Evolutionary conservation across 2,329 filamentous ascomycete genomes (phyloP), one percentile per base, ranked within the genome.

Genomic region (Fusarium algeriense): DNA sequence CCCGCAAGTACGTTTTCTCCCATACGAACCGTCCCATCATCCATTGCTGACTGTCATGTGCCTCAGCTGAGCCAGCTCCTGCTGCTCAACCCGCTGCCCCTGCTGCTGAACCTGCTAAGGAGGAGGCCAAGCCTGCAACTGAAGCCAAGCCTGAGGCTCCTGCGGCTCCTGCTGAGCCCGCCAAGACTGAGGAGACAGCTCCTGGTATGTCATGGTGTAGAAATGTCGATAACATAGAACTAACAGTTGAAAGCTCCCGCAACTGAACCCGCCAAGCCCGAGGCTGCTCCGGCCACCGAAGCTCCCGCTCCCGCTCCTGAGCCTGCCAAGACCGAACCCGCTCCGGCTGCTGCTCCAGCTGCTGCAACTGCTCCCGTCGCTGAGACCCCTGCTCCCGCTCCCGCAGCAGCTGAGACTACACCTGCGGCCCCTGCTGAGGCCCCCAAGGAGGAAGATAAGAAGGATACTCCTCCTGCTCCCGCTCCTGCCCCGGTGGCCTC

Each of bases 1-100:
- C 77, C 78, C 9, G 77, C 76, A 48, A 71, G 78, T 80, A 76
- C 53, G 78, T 78, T 61, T 61, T 28, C 56, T 62, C 28, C 14
- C 20, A 67, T 58, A 9, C 43, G 40, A 41, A 45, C 54, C 45
- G 8, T 37, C 34, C 10, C 45, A 48, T 23, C 10, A 9, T 9
- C 13, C 8, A 12, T 53, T 49, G 58, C 68, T 77, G 44, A 77
- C 58, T 38, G 15, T 44, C 9, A 40, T 28, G 17, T 40, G 60
- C 69, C 30, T 52, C 53, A 77, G 77, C 73, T 54, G 75, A 73
- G 66, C 75, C 60, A 58, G 69, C 70, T 67, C 59, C 70, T 35
- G 57, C 53, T 76, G 77, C 74, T 53, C 73, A 72, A 65, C 75
- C 60, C 57, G 69, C 70, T 63, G 69, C 69, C 17, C 71, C 76